phyloP scores from a whole-genome alignment of 352 stramenopile species.

The Pythium folliculosum region DNA sequence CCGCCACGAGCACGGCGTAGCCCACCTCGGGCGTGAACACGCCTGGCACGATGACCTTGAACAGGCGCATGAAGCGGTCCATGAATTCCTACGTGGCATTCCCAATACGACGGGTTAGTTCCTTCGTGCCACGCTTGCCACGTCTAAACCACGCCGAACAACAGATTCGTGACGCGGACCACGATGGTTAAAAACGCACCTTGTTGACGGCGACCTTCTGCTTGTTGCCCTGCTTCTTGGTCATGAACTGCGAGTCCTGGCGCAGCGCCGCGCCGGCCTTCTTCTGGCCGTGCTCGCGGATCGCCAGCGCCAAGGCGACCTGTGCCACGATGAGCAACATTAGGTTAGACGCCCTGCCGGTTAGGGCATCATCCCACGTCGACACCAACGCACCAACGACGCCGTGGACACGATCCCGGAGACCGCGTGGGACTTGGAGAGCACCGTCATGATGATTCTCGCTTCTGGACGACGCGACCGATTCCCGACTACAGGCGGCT shows the following conservation, averaged over 20 bases:
- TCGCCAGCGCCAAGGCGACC: conserved; percentile 62
- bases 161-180: no score
- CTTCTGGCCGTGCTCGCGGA: conserved; percentile 65
- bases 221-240: conserved; percentile 69
- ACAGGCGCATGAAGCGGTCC: conserved; percentile 61
- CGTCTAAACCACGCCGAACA: background rate
- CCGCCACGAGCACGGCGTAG: conserved; percentile 63
- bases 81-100: conserved; percentile 47
- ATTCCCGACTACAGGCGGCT: conserved; percentile 3
- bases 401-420: conserved; percentile 44
- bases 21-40: conserved; percentile 69
- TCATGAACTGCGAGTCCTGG: conserved; percentile 73
- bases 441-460: conserved; percentile 40
- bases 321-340: conserved; percentile 13
- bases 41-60: conserved; percentile 72
- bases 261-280: conserved; percentile 46
- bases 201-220: conserved; percentile 72
- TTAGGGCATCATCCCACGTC: background rate
- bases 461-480: background rate
- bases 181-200: conserved; percentile 27
- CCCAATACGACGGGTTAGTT: background rate
- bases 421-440: conserved; percentile 57
- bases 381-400: conserved; percentile 39
- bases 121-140: background rate
- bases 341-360: background rate